Evolutionary conservation across 2,329 filamentous ascomycete genomes (phyloP).

Genomic region (Aspergillus fijiensis): DNA sequence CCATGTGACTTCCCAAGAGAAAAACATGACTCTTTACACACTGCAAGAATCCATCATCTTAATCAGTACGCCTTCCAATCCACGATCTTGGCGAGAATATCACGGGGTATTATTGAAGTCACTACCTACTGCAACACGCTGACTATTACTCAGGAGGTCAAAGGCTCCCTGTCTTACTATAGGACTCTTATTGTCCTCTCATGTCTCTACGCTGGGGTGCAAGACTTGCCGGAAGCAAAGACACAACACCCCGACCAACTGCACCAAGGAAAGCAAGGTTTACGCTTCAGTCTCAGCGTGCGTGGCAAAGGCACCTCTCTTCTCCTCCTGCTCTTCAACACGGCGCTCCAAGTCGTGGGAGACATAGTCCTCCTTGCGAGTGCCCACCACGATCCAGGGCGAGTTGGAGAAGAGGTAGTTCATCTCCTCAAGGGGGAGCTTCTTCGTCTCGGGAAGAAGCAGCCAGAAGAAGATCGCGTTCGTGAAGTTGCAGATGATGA

Average conservation of each 20-base stretch:
- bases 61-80: neutral
- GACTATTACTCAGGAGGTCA: neutral
- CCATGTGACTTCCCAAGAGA: too few species aligned
- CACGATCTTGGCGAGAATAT: neutral
- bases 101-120: neutral
- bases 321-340: constrained; percentile 57
- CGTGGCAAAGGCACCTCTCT: constrained; percentile 35
- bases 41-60: neutral
- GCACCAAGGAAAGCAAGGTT: too few species aligned
- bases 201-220: neutral
- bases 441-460: constrained; percentile 65
- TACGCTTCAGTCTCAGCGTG: constrained; percentile 16
- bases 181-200: neutral
- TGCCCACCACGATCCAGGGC: constrained; percentile 61
- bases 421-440: constrained; percentile 66
- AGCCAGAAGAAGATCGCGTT: constrained; percentile 68
- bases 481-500: constrained; percentile 67
- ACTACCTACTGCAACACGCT: neutral
- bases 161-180: neutral
- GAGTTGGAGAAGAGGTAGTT: constrained; percentile 65
- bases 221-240: neutral
- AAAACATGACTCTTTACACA: too few species aligned
- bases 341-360: constrained; percentile 60
- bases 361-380: constrained; percentile 54
- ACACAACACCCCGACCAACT: too few species aligned